Conservation (phyloP, 371 early-diverging fungal genomes). For the Lichtheimia corymbifera region DNA sequence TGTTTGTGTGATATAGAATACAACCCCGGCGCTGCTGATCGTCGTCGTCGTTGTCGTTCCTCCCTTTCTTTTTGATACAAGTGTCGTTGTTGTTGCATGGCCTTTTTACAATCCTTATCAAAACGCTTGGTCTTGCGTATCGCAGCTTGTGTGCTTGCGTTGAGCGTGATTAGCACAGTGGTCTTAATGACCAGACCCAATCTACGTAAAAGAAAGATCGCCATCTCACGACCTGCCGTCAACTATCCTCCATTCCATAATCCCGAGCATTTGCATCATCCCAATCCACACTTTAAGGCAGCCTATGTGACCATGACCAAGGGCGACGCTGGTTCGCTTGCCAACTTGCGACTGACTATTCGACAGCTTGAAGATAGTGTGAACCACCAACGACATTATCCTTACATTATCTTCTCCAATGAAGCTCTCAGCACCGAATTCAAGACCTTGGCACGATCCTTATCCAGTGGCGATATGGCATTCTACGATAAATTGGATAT, state of each 20-base stretch:
- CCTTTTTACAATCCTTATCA: not conserved
- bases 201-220: no score
- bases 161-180: no score
- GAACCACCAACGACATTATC: constrained; percentile 34
- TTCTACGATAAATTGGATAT: constrained; percentile 29
- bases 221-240: no score
- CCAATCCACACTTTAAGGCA: constrained; percentile 37
- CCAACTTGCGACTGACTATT: constrained; percentile 35
- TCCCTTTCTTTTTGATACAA: not conserved
- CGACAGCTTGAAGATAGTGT: constrained; percentile 41
- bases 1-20: no score
- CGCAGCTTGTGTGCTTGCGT: not conserved
- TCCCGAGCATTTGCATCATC: constrained; percentile 21
- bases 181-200: no score
- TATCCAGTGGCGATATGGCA: constrained; percentile 18
- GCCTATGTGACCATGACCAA: constrained; percentile 45
- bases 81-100: not conserved
- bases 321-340: constrained; percentile 29
- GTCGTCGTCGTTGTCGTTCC: not conserved
- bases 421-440: constrained; percentile 34
- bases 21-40: no score
- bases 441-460: constrained; percentile 31
- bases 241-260: constrained; percentile 1
- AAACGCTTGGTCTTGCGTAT: not conserved
- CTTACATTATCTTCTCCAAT: constrained; percentile 45